Percentiles rank a stretch among this genome's conserved stretches.
Evolutionary conservation across 768 basidiomycete genomes (phyloP).

Genomic region (Boletus subcaerulescens): DNA sequence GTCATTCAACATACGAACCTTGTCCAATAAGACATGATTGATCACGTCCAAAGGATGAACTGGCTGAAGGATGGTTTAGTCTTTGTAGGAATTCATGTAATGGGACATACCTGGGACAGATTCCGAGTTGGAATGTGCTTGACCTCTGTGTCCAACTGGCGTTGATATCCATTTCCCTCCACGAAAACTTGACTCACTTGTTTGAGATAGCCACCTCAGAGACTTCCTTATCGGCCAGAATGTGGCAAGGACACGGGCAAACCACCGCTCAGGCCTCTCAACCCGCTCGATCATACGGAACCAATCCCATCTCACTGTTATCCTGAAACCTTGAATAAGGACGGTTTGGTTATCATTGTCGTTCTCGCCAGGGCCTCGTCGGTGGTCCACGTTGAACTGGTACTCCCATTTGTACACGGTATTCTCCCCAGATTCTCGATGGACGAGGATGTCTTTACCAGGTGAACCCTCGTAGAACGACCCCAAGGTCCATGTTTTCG

Average conservation of each 20-base stretch:
- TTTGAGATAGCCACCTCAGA: neutral
- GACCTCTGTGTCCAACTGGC: neutral
- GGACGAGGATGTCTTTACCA: neutral
- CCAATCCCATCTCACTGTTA: neutral
- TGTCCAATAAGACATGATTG: neutral
- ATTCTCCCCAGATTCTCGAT: neutral
- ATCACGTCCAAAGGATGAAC: neutral
- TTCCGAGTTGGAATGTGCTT: neutral
- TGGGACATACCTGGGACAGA: neutral
- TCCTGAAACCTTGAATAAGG: neutral
- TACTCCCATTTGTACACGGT: neutral
- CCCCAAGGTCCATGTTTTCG: neutral
- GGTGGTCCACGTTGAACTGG: neutral
- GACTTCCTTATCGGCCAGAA: neutral
- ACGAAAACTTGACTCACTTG: neutral
- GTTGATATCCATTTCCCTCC: neutral
- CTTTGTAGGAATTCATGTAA: neutral
- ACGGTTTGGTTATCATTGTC: neutral
- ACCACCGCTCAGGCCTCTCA: neutral
- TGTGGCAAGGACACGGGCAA: neutral
- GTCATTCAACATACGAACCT: neutral
- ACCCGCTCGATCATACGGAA: neutral
- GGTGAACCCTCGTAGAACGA: neutral
- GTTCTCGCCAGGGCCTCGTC: neutral
- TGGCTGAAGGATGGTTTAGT: neutral